A percentile compares a stretch with the other conserved stretches of the same genome.
Conservation (phyloP, 176 grass and related monocot genomes). For the Cymbopogon citratus region DNA sequence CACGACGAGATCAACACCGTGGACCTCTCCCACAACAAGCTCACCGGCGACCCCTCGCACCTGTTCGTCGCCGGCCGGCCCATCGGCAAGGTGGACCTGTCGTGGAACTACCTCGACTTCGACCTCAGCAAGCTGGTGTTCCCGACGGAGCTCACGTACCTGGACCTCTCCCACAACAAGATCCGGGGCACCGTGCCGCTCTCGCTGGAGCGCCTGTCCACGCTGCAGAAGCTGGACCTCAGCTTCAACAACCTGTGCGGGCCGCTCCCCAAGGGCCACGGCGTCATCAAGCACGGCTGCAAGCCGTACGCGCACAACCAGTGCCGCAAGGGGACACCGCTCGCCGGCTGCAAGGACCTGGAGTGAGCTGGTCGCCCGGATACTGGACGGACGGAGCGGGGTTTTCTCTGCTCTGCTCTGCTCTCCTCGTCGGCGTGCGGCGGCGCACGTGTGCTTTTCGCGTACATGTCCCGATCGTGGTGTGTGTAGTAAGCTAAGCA, state of each 20-base stretch:
- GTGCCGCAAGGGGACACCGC: conserved; percentile 47
- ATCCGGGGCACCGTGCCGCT: conserved; percentile 50
- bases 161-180: conserved; percentile 76
- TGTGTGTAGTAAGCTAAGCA: background rate
- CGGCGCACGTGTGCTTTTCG: background rate
- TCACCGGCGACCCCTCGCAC: conserved; percentile 55
- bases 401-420: background rate
- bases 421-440: background rate
- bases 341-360: conserved; percentile 41
- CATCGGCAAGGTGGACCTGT: conserved; percentile 63
- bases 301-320: conserved; percentile 58
- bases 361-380: background rate
- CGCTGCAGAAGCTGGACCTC: conserved; percentile 57
- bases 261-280: conserved; percentile 42
- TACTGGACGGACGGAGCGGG: too few species aligned
- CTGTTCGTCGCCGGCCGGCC: conserved; percentile 40
- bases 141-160: conserved; percentile 53
- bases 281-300: conserved; percentile 35
- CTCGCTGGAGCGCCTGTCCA: conserved; percentile 40
- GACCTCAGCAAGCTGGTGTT: conserved; percentile 49
- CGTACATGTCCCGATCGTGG: background rate
- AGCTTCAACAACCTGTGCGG: conserved; percentile 68
- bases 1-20: conserved; percentile 53
- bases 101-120: conserved; percentile 72
- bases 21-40: conserved; percentile 62